Percentiles rank a stretch among this genome's conserved stretches.
These are phyloP conservation scores for Rossbeevera mucosa DNA, from an alignment of 768 basidiomycete genomes.

Conservation along the genomic window DNA sequence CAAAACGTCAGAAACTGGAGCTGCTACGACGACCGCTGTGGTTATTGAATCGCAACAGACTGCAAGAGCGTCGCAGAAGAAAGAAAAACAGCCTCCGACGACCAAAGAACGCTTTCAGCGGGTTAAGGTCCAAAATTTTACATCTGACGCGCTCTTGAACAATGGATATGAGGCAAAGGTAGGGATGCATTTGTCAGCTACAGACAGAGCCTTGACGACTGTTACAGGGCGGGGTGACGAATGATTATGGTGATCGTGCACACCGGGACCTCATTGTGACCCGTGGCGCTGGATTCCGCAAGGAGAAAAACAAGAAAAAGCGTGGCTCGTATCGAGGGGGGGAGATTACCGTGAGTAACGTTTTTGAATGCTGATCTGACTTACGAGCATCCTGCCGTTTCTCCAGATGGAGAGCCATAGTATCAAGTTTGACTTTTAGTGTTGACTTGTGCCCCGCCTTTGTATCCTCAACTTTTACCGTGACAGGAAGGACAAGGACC, in stretches of 20 bases:
- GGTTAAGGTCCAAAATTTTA: conserved; percentile 61
- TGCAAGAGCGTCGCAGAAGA: conserved; percentile 1
- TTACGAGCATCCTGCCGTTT: conserved; percentile 1
- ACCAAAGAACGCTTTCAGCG: conserved; percentile 73
- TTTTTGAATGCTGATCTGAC: neutral
- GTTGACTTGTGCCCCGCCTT: neutral
- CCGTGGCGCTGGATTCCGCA: conserved; percentile 90
- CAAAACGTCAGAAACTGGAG: conserved; percentile 47
- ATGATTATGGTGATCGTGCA: conserved; percentile 88
- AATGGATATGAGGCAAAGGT: conserved; percentile 85
- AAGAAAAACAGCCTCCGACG: conserved; percentile 30
- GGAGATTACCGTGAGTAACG: conserved; percentile 76
- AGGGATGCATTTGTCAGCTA: conserved; percentile 14
- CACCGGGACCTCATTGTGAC: conserved; percentile 88
- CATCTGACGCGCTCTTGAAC: conserved; percentile 40
- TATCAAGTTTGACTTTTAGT: conserved; percentile 70
- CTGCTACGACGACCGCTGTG: conserved; percentile 45
- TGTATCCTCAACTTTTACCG: neutral
- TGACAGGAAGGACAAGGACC: neutral
- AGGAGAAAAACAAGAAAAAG: conserved; percentile 99
- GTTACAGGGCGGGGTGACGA: conserved; percentile 51
- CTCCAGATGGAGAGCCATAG: conserved; percentile 74
- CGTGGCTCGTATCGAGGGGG: conserved; percentile 91
- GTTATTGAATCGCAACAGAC: conserved; percentile 13
- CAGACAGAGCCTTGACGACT: neutral